Evolutionary conservation across 371 early-diverging fungal genomes (phyloP).

Genomic region (Mycotypha africana): DNA sequence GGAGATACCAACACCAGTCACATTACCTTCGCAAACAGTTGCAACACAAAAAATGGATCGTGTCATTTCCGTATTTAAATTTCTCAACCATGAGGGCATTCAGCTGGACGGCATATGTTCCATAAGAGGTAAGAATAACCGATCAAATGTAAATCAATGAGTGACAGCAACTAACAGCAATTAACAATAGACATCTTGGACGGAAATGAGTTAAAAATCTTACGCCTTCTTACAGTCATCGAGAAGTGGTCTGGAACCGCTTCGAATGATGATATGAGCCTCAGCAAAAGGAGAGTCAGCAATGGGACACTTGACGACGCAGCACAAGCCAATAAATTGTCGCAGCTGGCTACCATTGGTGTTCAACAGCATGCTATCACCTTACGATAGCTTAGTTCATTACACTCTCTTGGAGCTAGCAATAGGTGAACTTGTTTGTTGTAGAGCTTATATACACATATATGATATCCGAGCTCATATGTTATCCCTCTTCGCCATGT

Average conservation of each 20-base stretch:
- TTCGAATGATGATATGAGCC: not conserved
- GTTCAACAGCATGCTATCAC: no score
- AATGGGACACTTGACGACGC: slow-evolving; percentile 28
- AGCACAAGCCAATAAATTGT: slow-evolving; percentile 12
- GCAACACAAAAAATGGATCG: slow-evolving; percentile 41
- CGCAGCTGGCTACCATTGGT: no score
- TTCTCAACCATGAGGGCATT: slow-evolving; percentile 56
- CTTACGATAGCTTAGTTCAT: no score
- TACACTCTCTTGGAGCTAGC: no score
- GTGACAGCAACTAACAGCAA: not conserved
- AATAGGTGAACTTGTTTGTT: no score
- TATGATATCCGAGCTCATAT: no score
- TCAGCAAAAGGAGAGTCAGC: slow-evolving; percentile 20
- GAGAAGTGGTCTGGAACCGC: slow-evolving; percentile 16
- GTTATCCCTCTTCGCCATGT: no score
- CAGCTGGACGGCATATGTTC: slow-evolving; percentile 48
- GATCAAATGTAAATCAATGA: not conserved
- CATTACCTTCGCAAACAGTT: slow-evolving; percentile 11
- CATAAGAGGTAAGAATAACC: slow-evolving; percentile 36
- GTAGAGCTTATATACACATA: no score
- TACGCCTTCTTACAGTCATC: slow-evolving; percentile 37
- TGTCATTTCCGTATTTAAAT: slow-evolving; percentile 55
- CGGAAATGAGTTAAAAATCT: slow-evolving; percentile 42
- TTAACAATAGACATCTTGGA: slow-evolving; percentile 31
- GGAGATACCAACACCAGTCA: slow-evolving; percentile 17